Evolutionary conservation across 495 filamentous ascomycete species (phyloP), one percentile per base, ranked within the genome.

Genomic region (Glarea lozoyensis): DNA sequence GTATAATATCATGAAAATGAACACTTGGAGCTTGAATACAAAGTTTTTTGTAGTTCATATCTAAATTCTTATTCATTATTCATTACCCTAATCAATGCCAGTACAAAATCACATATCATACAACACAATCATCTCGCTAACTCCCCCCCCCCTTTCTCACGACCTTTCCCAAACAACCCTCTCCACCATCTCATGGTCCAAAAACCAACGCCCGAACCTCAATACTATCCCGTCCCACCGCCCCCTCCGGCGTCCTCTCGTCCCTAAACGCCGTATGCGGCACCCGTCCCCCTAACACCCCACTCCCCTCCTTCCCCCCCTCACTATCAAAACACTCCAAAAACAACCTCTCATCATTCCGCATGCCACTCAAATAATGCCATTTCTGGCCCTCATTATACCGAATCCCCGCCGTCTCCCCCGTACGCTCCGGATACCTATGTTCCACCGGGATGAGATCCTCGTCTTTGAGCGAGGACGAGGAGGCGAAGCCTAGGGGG

Each of bases 171-270:
- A 29, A 29, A n/a, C n/a, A 29, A 7, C 7, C 25, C 25, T 7
- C n/a, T 7, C 25, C n/a, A 29, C n/a, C 25, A 7, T 29, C 22
- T 49, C 33, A 57, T 48, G 54, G 50, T 0, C 86, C 86, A 72
- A 93, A 89, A 10, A 94, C 79, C 61, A 94, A 67, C 13, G 86
- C 82, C 56, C 86, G 69, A 13, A 94, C 83, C 60, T 93, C 86
- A 60, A 95, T 90, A 59, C 86, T 93, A 71, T 92, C 84, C 56
- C 81, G 68, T 13, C 62, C 63, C 54, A 69, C 69, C 11, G 69
- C 78, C 18, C 71, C 81, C 22, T 67, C 61, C 20, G 71, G 68
- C 12, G 79, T 84, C 53, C 76, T 67, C 21, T 78, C 77, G 63
- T 94, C 81, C 41, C 65, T 64, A 68, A 95, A 95, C 19, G 87